Percentiles rank a stretch among this genome's conserved stretches.
These are phyloP conservation scores for Stagonosporopsis tanaceti DNA, from an alignment of 2,329 filamentous ascomycete species.

Conservation along the genomic window DNA sequence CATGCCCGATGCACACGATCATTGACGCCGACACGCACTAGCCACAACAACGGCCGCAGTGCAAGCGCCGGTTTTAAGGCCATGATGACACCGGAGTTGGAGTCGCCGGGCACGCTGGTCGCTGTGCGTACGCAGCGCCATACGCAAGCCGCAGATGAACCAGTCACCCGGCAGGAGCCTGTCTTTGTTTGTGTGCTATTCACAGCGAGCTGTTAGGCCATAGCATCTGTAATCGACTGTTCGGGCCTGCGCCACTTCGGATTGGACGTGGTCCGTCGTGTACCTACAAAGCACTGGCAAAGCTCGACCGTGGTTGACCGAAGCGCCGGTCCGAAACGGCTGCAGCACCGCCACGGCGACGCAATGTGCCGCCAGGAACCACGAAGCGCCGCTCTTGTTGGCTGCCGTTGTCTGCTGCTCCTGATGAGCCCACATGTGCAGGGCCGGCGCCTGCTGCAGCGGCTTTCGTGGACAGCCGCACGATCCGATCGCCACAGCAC, in stretches of 20 bases:
- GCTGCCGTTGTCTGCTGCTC: neutral
- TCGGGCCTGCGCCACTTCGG: conserved; percentile 1
- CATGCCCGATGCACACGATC: neutral
- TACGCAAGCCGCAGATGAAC: conserved; percentile 4
- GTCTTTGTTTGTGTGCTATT: neutral
- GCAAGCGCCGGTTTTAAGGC: conserved; percentile 17
- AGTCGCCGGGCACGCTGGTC: conserved; percentile 1
- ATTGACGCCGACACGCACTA: conserved; percentile 7
- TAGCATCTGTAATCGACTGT: neutral
- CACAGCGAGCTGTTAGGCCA: neutral
- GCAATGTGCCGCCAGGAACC: conserved; percentile 12
- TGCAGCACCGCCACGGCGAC: conserved; percentile 18
- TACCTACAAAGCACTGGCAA: neutral
- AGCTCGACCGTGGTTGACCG: neutral
- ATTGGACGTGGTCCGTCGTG: no score
- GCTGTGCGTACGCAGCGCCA: conserved; percentile 11
- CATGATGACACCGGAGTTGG: conserved; percentile 17
- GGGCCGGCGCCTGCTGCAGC: conserved; percentile 4
- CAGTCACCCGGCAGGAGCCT: conserved; percentile 10
- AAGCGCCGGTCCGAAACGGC: conserved; percentile 2
- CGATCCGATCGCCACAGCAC: conserved; percentile 11
- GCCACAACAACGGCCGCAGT: neutral
- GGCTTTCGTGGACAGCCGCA: conserved; percentile 13
- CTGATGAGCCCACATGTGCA: neutral
- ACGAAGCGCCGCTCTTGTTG: neutral